phyloP scores from a whole-genome alignment of 116 monocot genomes.

The Trichopus zeylanicus region DNA sequence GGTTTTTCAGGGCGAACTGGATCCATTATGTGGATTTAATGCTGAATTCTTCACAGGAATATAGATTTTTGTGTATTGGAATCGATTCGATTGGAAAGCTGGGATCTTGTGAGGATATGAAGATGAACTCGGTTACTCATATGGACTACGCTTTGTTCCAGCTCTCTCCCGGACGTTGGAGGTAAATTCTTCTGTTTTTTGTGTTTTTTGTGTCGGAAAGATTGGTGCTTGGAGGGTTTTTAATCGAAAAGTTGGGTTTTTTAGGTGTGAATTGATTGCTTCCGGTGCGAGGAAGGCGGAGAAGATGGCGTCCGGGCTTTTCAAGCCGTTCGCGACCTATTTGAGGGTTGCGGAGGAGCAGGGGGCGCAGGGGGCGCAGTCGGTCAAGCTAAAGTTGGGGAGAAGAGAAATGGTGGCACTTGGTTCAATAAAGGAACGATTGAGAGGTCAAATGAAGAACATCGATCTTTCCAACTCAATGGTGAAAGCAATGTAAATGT shows the following conservation, averaged over 20 bases:
- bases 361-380: conserved; percentile 17
- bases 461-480: background rate
- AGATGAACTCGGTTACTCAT: conserved; percentile 56
- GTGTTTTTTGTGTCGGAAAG: conserved; percentile 1
- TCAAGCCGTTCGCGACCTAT: conserved; percentile 58
- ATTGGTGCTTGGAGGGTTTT: background rate
- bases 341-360: too few species aligned
- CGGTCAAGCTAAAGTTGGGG: conserved; percentile 63
- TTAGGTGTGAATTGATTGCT: conserved; percentile 69
- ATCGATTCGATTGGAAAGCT: background rate
- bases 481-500: background rate
- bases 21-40: background rate
- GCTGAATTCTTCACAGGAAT: background rate
- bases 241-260: background rate
- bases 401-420: conserved; percentile 26
- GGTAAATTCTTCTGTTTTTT: conserved; percentile 19
- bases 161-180: conserved; percentile 68
- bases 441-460: conserved; percentile 56
- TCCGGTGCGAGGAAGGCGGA: conserved; percentile 44
- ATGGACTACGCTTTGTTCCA: conserved; percentile 84
- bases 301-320: conserved; percentile 52
- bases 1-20: background rate
- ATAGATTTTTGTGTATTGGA: background rate
- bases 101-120: background rate
- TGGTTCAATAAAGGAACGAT: conserved; percentile 98